Evolutionary conservation across 1,139 yeast genomes (phyloP).

Genomic region (Blastobotrys elegans): DNA sequence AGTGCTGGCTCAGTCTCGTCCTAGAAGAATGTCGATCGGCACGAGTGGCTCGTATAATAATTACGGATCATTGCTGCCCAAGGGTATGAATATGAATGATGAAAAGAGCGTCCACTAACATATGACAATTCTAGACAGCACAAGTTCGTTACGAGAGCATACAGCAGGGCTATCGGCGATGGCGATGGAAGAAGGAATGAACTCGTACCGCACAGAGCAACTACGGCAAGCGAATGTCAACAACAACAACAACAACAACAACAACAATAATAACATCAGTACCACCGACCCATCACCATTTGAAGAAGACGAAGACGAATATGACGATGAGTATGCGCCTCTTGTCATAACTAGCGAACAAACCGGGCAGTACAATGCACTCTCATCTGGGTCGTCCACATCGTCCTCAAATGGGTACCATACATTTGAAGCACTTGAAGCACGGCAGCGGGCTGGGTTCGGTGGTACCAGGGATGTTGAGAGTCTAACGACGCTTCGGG

Average conservation of each 20-base stretch:
- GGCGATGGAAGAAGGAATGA: conserved; percentile 44
- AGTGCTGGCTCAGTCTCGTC: conserved; percentile 2
- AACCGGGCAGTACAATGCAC: not conserved
- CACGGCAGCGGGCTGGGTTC: too few relatives aligned
- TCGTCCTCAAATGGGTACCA: conserved; percentile 1
- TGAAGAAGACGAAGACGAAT: not conserved
- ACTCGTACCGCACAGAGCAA: not conserved
- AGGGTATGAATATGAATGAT: not conserved
- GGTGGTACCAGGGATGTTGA: conserved; percentile 9
- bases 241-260: too few relatives aligned
- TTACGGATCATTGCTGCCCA: conserved; percentile 5
- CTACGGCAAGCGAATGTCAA: too few relatives aligned
- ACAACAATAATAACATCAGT: not conserved
- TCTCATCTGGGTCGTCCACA: not conserved
- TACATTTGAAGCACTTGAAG: not conserved
- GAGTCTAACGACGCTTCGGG: not conserved
- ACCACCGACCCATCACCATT: not conserved
- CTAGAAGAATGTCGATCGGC: conserved; percentile 11
- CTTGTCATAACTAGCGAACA: too few relatives aligned
- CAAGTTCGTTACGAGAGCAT: conserved; percentile 51
- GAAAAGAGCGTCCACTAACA: not conserved
- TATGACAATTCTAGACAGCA: conserved; percentile 8
- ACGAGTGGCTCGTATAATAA: not conserved
- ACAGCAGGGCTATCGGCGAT: conserved; percentile 59
- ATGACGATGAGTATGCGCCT: too few relatives aligned